These are phyloP conservation scores for Fusarium nanum DNA, from an alignment of 2,329 filamentous ascomycete species.

Conservation along the genomic window DNA sequence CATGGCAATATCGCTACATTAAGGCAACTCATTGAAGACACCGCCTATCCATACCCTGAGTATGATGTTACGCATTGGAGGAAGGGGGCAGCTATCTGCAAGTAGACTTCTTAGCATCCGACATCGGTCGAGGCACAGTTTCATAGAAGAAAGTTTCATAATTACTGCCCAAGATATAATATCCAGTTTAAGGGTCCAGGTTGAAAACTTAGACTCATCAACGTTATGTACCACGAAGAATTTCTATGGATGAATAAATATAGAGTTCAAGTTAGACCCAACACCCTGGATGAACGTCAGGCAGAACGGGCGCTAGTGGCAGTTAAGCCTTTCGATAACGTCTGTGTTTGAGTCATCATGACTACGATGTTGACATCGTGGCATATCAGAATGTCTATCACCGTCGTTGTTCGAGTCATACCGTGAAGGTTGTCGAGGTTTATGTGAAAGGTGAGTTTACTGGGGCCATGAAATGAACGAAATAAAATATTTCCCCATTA, in stretches of 20 bases:
- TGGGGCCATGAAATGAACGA: not conserved
- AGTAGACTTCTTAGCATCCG: not conserved
- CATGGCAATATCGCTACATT: not conserved
- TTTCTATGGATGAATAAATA: not conserved
- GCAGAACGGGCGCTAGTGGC: not conserved
- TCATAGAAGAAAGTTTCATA: not conserved
- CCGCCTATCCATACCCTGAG: not conserved
- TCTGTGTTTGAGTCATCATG: not conserved
- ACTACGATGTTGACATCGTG: not conserved
- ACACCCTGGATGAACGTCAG: not conserved
- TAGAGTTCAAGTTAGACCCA: not conserved
- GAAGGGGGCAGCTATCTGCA: not conserved
- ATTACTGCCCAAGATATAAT: not conserved
- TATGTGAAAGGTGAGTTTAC: no score
- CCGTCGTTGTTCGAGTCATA: not conserved
- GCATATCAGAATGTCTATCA: not conserved
- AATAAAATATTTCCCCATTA: not conserved
- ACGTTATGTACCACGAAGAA: not conserved
- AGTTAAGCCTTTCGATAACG: not conserved
- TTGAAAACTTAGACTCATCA: fast-evolving
- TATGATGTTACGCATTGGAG: not conserved
- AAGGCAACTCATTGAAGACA: not conserved
- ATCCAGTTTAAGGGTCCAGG: not conserved
- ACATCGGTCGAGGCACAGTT: not conserved
- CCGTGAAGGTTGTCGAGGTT: not conserved